Evolutionary conservation across 2,329 filamentous ascomycete species (phyloP), one percentile per base, ranked within the genome.

Genomic region (Dothistroma septosporum): DNA sequence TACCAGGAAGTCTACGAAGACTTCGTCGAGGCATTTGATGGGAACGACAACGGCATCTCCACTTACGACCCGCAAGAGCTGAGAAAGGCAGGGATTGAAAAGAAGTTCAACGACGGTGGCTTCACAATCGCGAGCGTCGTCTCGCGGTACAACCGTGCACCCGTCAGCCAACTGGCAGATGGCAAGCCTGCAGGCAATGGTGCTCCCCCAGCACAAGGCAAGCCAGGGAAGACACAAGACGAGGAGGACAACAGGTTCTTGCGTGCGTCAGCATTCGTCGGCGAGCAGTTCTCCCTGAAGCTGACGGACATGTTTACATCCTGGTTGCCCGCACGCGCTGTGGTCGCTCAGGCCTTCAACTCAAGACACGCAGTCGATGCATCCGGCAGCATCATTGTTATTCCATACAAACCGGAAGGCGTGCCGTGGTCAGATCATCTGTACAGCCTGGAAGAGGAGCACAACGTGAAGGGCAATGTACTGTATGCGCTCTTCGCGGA

Each of bases 341-440:
- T 91, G 58, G 92, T 97, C 53, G 84, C 87, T 67, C 78, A 84
- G 47, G 92, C 93, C 10, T 96, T 94, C 74, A 79, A 82, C 35
- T 82, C 83, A 65, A 87, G 93, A 14, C 58, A 73, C 77, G 31
- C 80, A 88, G 67, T 84, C 86, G 90, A 96, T 73, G 72, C 87
- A 10, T 79, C 87, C 66, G 92, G 92, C 59, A 87, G 91, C 64
- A 85, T 97, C 62, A 81, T 97, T 70, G 87, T 97, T 28, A 83
- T 99, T 12, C 75, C 76, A 3, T 69, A 71, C 55, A 64, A 65
- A 59, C 84, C 89, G 65, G 87, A 90, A 73, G 87, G 89, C 61
- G 89, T 93, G 62, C 93, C 93, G 1, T 97, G 94, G 94, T 94
- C 96, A 75, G 93, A 97, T 72, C 94, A 99, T 76, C 83, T 99